Percentiles rank a stretch among this genome's conserved stretches.
phyloP scores from a whole-genome alignment of 192 early-diverging fungal species.

The Paraglomus brasilianum region DNA sequence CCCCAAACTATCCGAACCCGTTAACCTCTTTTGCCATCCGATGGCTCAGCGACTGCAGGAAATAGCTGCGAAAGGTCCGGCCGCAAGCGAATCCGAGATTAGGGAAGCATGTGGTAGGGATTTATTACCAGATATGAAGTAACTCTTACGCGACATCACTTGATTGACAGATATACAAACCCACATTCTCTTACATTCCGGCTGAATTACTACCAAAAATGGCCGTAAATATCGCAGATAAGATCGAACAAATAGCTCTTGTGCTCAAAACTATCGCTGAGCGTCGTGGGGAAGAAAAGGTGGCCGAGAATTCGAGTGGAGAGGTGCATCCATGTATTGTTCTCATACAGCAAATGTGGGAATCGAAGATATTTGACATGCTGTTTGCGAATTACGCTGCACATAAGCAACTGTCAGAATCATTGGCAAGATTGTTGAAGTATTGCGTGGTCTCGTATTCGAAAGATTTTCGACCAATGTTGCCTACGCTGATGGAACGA shows the following conservation, averaged over 20 bases:
- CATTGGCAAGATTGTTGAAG: constrained; percentile 57
- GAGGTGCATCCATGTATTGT: constrained; percentile 65
- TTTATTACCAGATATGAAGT: neutral
- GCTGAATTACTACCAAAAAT: neutral
- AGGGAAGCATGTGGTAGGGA: constrained; percentile 36
- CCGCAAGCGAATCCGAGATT: constrained; percentile 39
- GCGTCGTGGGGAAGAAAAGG: neutral
- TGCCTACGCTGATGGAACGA: constrained; percentile 58
- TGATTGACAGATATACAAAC: constrained; percentile 28
- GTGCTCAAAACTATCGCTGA: constrained; percentile 19
- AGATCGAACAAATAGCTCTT: constrained; percentile 23
- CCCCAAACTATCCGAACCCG: constrained; percentile 52
- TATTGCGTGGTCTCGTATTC: constrained; percentile 58
- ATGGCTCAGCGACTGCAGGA: constrained; percentile 70
- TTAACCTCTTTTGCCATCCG: constrained; percentile 72
- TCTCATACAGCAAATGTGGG: constrained; percentile 69
- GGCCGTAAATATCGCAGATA: constrained; percentile 35
- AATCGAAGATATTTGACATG: constrained; percentile 56
- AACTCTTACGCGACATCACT: constrained; percentile 15
- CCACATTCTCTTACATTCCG: neutral
- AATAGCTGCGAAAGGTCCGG: constrained; percentile 48
- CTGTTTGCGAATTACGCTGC: constrained; percentile 54
- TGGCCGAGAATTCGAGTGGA: constrained; percentile 31
- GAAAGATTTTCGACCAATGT: constrained; percentile 52
- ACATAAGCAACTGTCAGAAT: constrained; percentile 47